Base-by-base conservation (phyloP, 1,284 basidiomycete species). In the Ceratobasidium sp. region DNA sequence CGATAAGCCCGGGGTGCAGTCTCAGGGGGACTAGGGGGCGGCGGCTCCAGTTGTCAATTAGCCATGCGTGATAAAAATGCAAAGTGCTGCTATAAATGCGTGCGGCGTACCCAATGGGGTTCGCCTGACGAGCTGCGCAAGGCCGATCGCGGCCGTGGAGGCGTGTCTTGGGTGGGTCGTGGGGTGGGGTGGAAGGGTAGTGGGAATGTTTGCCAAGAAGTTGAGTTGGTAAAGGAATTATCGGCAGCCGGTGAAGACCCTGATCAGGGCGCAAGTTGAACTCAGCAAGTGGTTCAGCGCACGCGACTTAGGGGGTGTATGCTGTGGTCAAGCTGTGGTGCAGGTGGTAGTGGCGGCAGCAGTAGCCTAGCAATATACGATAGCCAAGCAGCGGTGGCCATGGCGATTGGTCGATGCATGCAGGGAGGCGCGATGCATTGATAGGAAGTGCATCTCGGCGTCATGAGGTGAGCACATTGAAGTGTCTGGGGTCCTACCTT, bases 171-270 rank as follows among this genome's bases (percentile, higher is more conserved):
- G 64, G 42, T 20, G 33, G n/a, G 51, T 64, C 60, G 20, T 23
- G 70, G 20, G 46, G 42, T 53, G 49, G 55, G 53, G 69, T 60
- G 70, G 56, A 72, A 58, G 73, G 68, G 63, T 23, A 46, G 58
- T 75, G 71, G 71, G 71, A 75, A 63, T 75, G 71, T 75, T 75
- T 75, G 71, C 71, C 71, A 75, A 75, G 71, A 75, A 72, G 44
- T 64, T 26, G 58, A 23, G 26, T 58, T 42, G 53, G 20, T 39
- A 20, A 70, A 55, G 20, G 15, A 10, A 76, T n/a, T 56, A 76
- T 77, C 75, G 75, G 75, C 64, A 20, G 39, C 64, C 75, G 75
- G 51, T 26, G 10, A 46, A 5, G 61, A 33, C 73, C 73, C 63
- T 66, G 75, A 44, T 53, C 75, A 67, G 64, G 56, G 63, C 63